Percentiles rank a stretch among this genome's conserved stretches.
phyloP scores from a whole-genome alignment of 805 yeast species.

The Huiozyma naganishii region DNA sequence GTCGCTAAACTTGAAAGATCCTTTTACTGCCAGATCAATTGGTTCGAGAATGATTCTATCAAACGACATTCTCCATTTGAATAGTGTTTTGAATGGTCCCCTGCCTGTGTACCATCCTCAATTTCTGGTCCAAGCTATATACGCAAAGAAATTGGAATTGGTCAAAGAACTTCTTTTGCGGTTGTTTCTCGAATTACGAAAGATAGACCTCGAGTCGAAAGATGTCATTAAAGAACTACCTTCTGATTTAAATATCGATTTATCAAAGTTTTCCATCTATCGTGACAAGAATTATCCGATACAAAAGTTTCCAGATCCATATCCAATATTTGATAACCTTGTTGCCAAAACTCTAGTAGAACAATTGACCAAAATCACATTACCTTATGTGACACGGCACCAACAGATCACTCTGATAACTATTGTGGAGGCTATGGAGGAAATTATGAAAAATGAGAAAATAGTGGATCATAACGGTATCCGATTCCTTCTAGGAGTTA shows the following conservation, averaged over 20 bases:
- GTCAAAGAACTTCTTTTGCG: constrained; percentile 48
- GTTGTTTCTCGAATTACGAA: constrained; percentile 45
- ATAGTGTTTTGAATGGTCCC: constrained; percentile 76
- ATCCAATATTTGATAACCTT: constrained; percentile 30
- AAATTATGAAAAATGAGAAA: constrained; percentile 34
- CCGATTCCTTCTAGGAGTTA: constrained; percentile 60
- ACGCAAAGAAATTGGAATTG: constrained; percentile 44
- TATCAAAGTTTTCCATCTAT: constrained; percentile 17
- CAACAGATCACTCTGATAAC: constrained; percentile 77
- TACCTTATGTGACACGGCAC: constrained; percentile 81
- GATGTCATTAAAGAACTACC: constrained; percentile 23
- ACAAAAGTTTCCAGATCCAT: constrained; percentile 30
- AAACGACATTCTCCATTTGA: constrained; percentile 52
- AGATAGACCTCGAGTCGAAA: constrained; percentile 35
- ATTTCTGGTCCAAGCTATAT: constrained; percentile 62
- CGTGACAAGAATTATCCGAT: constrained; percentile 17
- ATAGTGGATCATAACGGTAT: constrained; percentile 45
- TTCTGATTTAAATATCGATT: constrained; percentile 24
- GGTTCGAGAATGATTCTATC: constrained; percentile 48
- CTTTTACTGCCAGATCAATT: constrained; percentile 41
- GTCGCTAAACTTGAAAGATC: constrained; percentile 44
- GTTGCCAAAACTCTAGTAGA: constrained; percentile 44
- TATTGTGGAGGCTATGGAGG: constrained; percentile 52
- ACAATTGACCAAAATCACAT: constrained; percentile 48
- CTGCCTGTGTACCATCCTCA: constrained; percentile 89